These are phyloP conservation scores for Ramaria sp. DNA, from an alignment of 768 basidiomycete genomes.

Conservation along the genomic window DNA sequence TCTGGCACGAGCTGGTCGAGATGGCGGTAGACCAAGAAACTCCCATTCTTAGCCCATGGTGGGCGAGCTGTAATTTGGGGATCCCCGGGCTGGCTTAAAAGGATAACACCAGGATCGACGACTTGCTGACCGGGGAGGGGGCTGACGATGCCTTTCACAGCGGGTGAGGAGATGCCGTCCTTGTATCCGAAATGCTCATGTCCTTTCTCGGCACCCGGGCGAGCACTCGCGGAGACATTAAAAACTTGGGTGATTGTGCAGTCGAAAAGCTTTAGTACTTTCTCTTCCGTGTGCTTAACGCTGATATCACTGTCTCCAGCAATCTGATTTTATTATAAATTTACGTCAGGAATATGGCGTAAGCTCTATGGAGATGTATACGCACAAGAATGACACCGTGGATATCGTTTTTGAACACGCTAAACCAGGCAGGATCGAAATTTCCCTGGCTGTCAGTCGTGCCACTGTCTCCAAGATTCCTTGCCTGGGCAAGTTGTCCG, in stretches of 20 bases:
- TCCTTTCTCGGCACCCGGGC: conserved; percentile 16
- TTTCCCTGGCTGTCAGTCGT: conserved; percentile 4
- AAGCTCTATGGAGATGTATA: conserved; percentile 2
- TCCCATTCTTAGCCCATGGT: conserved; percentile 37
- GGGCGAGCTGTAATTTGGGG: conserved; percentile 17
- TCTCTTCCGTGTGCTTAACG: conserved; percentile 16
- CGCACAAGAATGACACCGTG: conserved; percentile 34
- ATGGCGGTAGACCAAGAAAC: conserved; percentile 43
- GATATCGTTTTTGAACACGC: conserved; percentile 30
- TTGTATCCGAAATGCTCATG: too few species aligned
- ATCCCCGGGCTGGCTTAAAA: conserved; percentile 11
- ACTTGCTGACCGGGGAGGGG: too few species aligned
- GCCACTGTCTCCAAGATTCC: conserved; percentile 26
- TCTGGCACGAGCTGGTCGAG: too few species aligned
- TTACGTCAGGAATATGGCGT: background rate
- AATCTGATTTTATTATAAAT: conserved; percentile 13
- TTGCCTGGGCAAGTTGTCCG: conserved; percentile 32
- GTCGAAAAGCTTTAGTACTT: conserved; percentile 25
- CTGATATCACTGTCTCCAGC: conserved; percentile 33
- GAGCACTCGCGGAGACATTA: conserved; percentile 25
- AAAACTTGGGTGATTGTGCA: conserved; percentile 29
- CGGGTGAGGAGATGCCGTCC: conserved; percentile 17
- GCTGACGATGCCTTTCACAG: conserved; percentile 12
- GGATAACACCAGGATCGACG: conserved; percentile 14
- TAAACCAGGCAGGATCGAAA: conserved; percentile 29